phyloP scores from a whole-genome alignment of 768 basidiomycete species.

The Suillus ampliporus region DNA sequence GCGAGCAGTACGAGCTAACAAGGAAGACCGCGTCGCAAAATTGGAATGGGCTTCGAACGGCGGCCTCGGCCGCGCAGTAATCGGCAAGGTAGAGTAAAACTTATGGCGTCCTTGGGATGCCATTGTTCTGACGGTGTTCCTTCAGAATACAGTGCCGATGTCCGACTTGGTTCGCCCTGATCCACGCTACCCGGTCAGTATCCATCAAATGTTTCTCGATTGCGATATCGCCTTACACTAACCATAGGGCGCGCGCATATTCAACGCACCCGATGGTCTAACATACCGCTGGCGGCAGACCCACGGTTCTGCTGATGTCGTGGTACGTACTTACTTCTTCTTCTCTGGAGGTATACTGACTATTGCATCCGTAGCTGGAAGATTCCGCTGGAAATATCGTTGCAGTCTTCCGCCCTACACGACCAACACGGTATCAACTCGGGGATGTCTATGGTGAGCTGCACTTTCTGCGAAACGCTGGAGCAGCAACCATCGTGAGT shows the following conservation, averaged over 20 bases:
- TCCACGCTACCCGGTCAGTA: slow-evolving; percentile 61
- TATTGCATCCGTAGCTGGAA: slow-evolving; percentile 57
- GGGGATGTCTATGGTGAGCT: slow-evolving; percentile 89
- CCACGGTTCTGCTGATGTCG: slow-evolving; percentile 57
- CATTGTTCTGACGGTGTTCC: slow-evolving; percentile 33
- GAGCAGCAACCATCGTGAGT: slow-evolving; percentile 80
- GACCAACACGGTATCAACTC: slow-evolving; percentile 80
- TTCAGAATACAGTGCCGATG: slow-evolving; percentile 80
- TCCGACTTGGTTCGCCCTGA: slow-evolving; percentile 80
- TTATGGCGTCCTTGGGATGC: slow-evolving; percentile 19
- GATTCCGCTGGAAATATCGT: slow-evolving; percentile 72
- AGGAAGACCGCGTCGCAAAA: slow-evolving; percentile 87
- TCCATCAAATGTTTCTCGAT: slow-evolving; percentile 15
- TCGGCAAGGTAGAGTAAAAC: slow-evolving; percentile 69
- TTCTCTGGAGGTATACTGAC: slow-evolving; percentile 14
- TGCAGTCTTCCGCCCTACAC: slow-evolving; percentile 80
- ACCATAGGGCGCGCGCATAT: slow-evolving; percentile 64
- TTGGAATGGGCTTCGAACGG: slow-evolving; percentile 87
- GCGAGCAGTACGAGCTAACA: slow-evolving; percentile 82
- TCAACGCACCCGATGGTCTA: slow-evolving; percentile 84
- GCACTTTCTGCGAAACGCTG: slow-evolving; percentile 79
- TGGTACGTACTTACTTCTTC: slow-evolving; percentile 49
- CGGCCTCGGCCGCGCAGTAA: slow-evolving; percentile 82
- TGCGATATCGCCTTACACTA: slow-evolving; percentile 18
- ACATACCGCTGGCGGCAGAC: slow-evolving; percentile 84